Evolutionary conservation across 1,284 basidiomycete genomes (phyloP).

Genomic region (Cryptococcus deneoformans): DNA sequence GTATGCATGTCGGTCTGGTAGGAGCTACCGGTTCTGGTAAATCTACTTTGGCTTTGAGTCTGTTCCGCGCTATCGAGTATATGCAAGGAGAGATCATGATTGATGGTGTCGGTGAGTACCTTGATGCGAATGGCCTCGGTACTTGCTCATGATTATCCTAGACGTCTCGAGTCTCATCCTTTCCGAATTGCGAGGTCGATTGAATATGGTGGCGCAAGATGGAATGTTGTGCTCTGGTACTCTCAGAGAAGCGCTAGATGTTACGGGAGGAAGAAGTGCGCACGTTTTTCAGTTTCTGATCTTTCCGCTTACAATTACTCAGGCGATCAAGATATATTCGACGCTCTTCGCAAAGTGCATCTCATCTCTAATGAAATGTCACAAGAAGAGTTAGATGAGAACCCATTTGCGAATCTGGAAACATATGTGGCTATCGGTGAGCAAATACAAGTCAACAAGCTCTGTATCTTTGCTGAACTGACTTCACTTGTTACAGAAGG

Average conservation of each 20-base stretch:
- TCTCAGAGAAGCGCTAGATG: slow-evolving; percentile 63
- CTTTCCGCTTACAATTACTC: neutral
- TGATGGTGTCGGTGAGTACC: slow-evolving; percentile 59
- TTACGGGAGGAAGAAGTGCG: slow-evolving; percentile 30
- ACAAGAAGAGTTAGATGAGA: slow-evolving; percentile 53
- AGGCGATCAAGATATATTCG: slow-evolving; percentile 57
- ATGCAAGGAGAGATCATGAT: slow-evolving; percentile 63
- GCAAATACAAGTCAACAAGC: neutral
- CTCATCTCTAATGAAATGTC: slow-evolving; percentile 40
- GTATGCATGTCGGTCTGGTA: slow-evolving; percentile 75
- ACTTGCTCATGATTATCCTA: slow-evolving; percentile 1
- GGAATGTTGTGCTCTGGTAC: slow-evolving; percentile 52
- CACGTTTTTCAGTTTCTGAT: neutral
- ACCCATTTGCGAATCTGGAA: slow-evolving; percentile 56
- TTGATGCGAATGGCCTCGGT: neutral
- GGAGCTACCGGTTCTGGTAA: slow-evolving; percentile 67
- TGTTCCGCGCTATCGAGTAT: slow-evolving; percentile 71
- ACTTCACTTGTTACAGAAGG: slow-evolving; percentile 44
- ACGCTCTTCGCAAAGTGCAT: slow-evolving; percentile 59
- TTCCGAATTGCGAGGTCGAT: slow-evolving; percentile 57
- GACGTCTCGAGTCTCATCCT: slow-evolving; percentile 59
- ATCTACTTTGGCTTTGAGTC: slow-evolving; percentile 63
- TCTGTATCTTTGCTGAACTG: slow-evolving; percentile 2
- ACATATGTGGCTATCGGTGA: slow-evolving; percentile 39
- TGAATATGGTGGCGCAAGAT: slow-evolving; percentile 58